Base-by-base conservation (phyloP, 75 land plant species). In the Pseudotsuga menziesii region DNA sequence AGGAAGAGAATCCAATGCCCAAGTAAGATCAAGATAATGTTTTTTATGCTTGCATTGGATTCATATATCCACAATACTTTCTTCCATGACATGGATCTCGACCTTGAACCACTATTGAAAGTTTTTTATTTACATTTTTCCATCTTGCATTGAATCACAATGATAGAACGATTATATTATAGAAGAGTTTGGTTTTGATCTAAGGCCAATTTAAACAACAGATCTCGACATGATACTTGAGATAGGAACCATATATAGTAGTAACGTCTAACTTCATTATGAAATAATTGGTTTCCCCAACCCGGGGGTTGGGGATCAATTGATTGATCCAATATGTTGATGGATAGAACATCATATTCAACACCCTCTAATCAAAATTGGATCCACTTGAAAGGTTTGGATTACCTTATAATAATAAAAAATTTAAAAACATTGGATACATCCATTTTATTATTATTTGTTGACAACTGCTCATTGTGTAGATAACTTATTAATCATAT, bases 41-140 rank as follows among this genome's bases (percentile, higher is more conserved):
- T 48, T 41, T 69, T 69, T 54, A 14, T 69, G n/a, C 35, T 69
- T 69, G 72, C 72, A 69, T 17, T 20, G 39, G 25, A 69, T 69
- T 35, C 72, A 23, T 12, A 69, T 52, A 52, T 69, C 72, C 20
- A 35, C 13, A 19, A 69, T 69, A 23, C 48, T 39, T 11, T 69
- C 72, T 13, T 20, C 72, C 41, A 69, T 2, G 7, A 69, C 39
- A 1, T 9, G 72, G 23, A 48, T 20, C 22, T 69, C 54, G 0
- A 41, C 72, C 72, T 69, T 48, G 54, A 48, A 48, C 12, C 54
- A 48, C 12, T 9, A 2, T 11, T 48, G 11, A 12, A 48, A 29
- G 9, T 11, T 48, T 9, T 48, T 48, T 48, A 48, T 48, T 48
- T 11, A 48, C 54, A 48, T 48, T 48, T 48, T 48, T 48, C 12